Evolutionary conservation across 2,329 filamentous ascomycete genomes (phyloP).

Genomic region (Aspergillus chevalieri): DNA sequence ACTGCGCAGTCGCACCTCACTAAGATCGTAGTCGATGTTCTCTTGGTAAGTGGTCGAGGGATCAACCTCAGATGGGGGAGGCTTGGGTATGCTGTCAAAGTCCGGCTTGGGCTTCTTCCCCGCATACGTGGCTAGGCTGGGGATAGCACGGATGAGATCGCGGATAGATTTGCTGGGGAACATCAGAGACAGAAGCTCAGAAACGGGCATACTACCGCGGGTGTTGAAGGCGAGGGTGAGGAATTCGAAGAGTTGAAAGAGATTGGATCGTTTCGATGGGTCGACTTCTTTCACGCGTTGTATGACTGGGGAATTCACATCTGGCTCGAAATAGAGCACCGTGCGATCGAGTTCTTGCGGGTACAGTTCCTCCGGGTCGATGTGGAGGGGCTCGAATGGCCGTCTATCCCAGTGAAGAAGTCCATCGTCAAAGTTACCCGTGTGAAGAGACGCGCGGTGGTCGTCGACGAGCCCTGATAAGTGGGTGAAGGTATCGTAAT

Average conservation of each 20-base stretch:
- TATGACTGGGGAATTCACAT: conserved; percentile 19
- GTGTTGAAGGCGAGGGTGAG: conserved; percentile 20
- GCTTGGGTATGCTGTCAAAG: conserved; percentile 17
- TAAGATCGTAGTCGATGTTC: conserved; percentile 30
- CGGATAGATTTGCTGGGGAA: conserved; percentile 26
- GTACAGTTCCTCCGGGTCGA: conserved; percentile 57
- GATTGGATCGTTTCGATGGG: conserved; percentile 7
- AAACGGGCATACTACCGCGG: conserved; percentile 18
- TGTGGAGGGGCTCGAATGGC: conserved; percentile 61
- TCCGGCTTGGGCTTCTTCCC: conserved; percentile 20
- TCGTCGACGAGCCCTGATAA: conserved; percentile 47
- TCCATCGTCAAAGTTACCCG: conserved; percentile 41
- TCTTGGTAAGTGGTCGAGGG: conserved; percentile 20
- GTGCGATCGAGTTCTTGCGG: conserved; percentile 43
- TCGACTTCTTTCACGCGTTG: conserved; percentile 15
- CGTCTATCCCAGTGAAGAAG: conserved; percentile 64
- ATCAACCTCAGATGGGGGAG: conserved; percentile 8
- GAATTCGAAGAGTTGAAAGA: conserved; percentile 20
- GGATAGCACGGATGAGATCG: conserved; percentile 28
- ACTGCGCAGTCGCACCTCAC: conserved; percentile 22
- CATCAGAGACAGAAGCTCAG: conserved; percentile 21
- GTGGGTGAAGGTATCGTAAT: conserved; percentile 30
- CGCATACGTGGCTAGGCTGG: conserved; percentile 26
- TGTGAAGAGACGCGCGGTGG: conserved; percentile 35
- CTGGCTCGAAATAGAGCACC: conserved; percentile 30